Conservation (phyloP, 495 filamentous ascomycete genomes). For the Penicillium verhagenii region DNA sequence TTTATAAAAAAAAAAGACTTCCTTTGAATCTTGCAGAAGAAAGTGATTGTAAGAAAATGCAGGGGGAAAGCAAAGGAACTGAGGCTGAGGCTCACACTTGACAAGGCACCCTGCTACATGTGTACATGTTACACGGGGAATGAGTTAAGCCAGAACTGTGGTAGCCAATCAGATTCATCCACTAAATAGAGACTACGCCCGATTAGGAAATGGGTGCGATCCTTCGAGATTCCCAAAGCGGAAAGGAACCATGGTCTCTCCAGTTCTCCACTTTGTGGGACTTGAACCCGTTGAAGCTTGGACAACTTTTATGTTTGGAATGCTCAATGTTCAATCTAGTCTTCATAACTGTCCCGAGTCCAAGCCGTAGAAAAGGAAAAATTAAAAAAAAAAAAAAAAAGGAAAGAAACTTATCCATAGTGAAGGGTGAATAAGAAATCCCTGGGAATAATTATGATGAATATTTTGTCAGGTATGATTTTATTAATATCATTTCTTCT, state of each 20-base stretch:
- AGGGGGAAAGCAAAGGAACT: too few species aligned
- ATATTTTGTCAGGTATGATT: too few species aligned
- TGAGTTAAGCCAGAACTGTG: background rate
- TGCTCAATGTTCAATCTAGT: background rate
- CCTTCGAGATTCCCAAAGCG: slow-evolving; percentile 18
- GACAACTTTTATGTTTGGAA: too few species aligned
- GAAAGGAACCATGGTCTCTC: background rate
- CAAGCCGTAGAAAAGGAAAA: background rate
- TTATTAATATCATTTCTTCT: too few species aligned
- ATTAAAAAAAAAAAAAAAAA: background rate
- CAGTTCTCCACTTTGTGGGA: background rate
- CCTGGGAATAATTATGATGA: too few species aligned
- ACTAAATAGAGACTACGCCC: background rate
- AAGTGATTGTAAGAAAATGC: too few species aligned
- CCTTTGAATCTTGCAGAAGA: too few species aligned
- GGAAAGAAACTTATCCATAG: background rate
- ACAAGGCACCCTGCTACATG: background rate
- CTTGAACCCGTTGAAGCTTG: background rate
- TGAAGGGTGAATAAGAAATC: too few species aligned
- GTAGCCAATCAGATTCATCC: background rate
- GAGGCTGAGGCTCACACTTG: too few species aligned
- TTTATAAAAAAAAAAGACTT: too few species aligned
- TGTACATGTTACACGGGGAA: background rate
- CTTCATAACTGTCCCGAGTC: background rate
- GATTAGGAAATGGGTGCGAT: slow-evolving; percentile 9